phyloP scores from a whole-genome alignment of 345 rosid species.

The Murraya koenigii region DNA sequence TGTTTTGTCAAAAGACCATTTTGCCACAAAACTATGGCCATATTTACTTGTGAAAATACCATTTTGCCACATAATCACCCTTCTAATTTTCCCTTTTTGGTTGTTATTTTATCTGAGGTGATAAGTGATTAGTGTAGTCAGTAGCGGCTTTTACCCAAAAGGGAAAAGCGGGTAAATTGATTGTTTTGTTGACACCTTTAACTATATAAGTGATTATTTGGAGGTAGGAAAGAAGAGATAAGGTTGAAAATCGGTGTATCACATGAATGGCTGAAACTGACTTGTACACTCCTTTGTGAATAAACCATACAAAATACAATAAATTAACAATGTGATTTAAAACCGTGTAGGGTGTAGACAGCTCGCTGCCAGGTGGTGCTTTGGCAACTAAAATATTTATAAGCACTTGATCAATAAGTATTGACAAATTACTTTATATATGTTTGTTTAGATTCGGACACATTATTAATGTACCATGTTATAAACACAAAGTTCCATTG shows the following conservation, averaged over 20 bases:
- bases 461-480: no score
- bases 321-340: not conserved
- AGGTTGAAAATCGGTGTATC: not conserved
- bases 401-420: not conserved
- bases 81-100: not conserved
- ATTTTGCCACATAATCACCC: no score
- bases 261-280: not conserved
- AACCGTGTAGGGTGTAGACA: not conserved
- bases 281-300: not conserved
- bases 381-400: not conserved
- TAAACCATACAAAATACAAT: not conserved
- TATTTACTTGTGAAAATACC: not conserved
- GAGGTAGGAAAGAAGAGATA: not conserved
- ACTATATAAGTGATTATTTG: not conserved
- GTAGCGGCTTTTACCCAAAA: not conserved
- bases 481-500: no score
- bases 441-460: not conserved
- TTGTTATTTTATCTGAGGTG: not conserved
- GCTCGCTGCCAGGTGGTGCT: not conserved
- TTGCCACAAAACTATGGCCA: not conserved
- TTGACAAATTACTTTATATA: not conserved
- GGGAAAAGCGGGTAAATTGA: not conserved
- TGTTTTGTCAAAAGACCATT: conserved; percentile 4
- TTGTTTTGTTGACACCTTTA: no score
- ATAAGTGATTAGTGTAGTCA: no score